Evolutionary conservation across 2,329 filamentous ascomycete species (phyloP).

Genomic region (Zymoseptoria pseudotritici): DNA sequence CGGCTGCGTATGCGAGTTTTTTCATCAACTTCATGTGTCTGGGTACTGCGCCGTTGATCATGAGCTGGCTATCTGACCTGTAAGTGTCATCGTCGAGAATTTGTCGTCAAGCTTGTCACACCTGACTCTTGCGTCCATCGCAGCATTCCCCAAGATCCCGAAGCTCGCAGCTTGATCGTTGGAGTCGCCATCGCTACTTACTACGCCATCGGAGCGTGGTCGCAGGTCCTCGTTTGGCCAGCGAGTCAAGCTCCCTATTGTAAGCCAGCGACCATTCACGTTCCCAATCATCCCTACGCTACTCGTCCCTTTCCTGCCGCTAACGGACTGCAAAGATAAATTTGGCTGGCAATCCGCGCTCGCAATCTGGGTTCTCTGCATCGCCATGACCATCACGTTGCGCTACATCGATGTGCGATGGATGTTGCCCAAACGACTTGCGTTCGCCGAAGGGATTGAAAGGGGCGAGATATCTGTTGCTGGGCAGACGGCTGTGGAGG

Average conservation of each 20-base stretch:
- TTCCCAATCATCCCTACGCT: not conserved
- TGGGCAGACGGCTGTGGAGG: constrained; percentile 10
- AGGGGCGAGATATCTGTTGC: constrained; percentile 14
- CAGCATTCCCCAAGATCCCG: constrained; percentile 42
- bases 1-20: constrained; percentile 45
- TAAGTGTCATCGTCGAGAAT: constrained; percentile 4
- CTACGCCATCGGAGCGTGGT: constrained; percentile 47
- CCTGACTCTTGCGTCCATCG: not conserved
- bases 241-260: constrained; percentile 44
- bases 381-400: constrained; percentile 39
- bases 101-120: not conserved
- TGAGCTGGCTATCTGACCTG: constrained; percentile 47
- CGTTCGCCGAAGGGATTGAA: constrained; percentile 16
- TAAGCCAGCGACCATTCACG: constrained; percentile 4
- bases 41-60: constrained; percentile 47
- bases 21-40: constrained; percentile 44
- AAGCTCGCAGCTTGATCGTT: constrained; percentile 43
- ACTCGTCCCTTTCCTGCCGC: not conserved
- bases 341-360: constrained; percentile 45
- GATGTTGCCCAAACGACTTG: constrained; percentile 23
- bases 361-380: constrained; percentile 39
- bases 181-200: constrained; percentile 45
- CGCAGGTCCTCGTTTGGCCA: constrained; percentile 47
- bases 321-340: constrained; percentile 23
- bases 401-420: constrained; percentile 40